phyloP scores from a whole-genome alignment of 2,329 filamentous ascomycete species.

The Paraconiothyrium sp. region DNA sequence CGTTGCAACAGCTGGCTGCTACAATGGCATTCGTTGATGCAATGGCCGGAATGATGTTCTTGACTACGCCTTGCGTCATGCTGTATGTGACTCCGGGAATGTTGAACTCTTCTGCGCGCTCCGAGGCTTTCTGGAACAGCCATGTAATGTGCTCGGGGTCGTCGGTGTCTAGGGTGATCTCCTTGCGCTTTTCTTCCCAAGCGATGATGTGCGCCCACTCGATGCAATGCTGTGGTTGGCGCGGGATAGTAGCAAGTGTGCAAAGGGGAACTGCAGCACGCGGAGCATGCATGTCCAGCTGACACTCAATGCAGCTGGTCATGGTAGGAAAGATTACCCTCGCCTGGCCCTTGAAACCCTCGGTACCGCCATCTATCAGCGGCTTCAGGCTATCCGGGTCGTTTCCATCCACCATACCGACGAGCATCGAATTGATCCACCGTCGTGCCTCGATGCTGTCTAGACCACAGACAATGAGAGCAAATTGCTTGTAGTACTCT shows the following conservation, averaged over 20 bases:
- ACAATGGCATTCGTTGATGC: conserved; percentile 98
- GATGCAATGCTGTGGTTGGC: conserved; percentile 96
- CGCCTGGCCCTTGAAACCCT: conserved; percentile 97
- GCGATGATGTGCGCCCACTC: conserved; percentile 99
- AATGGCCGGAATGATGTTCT: conserved; percentile 99
- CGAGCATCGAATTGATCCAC: conserved; percentile 96
- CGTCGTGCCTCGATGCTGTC: conserved; percentile 97
- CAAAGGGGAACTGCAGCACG: conserved; percentile 95
- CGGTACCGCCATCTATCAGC: conserved; percentile 94
- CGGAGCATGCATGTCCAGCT: conserved; percentile 98
- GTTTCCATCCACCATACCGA: conserved; percentile 86
- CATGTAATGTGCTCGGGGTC: conserved; percentile 97
- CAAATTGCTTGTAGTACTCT: conserved; percentile 96
- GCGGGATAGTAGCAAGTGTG: conserved; percentile 93
- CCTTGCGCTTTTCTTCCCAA: conserved; percentile 79
- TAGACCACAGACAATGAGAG: conserved; percentile 89
- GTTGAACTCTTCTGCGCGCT: conserved; percentile 85
- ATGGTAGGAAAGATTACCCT: conserved; percentile 91
- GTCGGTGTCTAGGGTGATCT: conserved; percentile 89
- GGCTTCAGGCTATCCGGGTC: conserved; percentile 89
- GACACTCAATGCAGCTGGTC: conserved; percentile 96
- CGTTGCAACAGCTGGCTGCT: conserved; percentile 94
- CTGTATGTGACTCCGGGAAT: conserved; percentile 94
- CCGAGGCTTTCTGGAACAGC: conserved; percentile 86
- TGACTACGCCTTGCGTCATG: conserved; percentile 95